Percentiles rank a stretch among this genome's conserved stretches.
Conservation (phyloP, 805 yeast species). For the Candida quercuum region DNA sequence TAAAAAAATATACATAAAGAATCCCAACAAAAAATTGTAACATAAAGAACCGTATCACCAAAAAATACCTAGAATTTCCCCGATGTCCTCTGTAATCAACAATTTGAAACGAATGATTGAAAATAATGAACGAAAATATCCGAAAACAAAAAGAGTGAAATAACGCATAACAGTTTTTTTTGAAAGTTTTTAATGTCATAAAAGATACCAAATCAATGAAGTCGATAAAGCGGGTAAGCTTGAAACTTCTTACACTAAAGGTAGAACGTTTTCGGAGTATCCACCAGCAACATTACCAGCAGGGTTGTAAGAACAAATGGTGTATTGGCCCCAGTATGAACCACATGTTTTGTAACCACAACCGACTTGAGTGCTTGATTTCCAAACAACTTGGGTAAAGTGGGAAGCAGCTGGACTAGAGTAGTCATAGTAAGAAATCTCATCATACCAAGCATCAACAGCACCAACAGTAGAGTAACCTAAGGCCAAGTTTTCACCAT, state of each 20-base stretch:
- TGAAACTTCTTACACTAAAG: background rate
- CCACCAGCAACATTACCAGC: constrained; percentile 65
- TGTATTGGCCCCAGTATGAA: constrained; percentile 49
- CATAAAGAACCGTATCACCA: too few species aligned
- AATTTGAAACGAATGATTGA: too few species aligned
- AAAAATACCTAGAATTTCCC: too few species aligned
- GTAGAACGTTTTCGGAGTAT: constrained; percentile 33
- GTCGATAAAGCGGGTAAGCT: background rate
- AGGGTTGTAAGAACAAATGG: constrained; percentile 70
- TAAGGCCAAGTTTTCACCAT: constrained; percentile 76
- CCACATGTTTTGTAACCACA: constrained; percentile 61
- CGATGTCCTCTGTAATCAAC: too few species aligned
- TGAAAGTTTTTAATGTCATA: background rate
- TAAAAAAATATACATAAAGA: too few species aligned
- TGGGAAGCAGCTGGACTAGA: constrained; percentile 42
- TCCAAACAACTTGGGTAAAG: constrained; percentile 77
- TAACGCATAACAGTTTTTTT: too few species aligned
- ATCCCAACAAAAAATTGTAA: too few species aligned
- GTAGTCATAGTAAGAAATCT: constrained; percentile 52
- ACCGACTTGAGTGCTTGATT: constrained; percentile 52
- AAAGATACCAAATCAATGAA: background rate
- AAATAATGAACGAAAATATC: too few species aligned
- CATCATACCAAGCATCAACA: constrained; percentile 72
- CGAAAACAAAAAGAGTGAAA: too few species aligned
- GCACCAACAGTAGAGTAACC: constrained; percentile 43